Evolutionary conservation across 1,284 basidiomycete genomes (phyloP), one percentile per base, ranked within the genome.

Genomic region (Ganoderma boninense): DNA sequence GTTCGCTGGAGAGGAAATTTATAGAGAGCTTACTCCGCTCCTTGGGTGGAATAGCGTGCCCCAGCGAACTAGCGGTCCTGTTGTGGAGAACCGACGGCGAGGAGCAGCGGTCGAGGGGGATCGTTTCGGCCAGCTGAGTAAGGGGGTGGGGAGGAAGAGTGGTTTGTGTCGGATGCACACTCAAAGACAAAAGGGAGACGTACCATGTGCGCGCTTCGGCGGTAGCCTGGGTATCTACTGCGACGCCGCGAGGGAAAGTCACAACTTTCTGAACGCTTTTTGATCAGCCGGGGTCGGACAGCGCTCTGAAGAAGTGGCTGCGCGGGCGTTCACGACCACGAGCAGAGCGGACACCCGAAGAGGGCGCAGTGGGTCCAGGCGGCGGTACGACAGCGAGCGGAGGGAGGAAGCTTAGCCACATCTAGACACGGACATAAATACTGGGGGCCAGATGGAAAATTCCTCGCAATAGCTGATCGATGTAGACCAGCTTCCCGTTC

Each of bases 11-110:
- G 14, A 74, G 60, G 57, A 72, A 72, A 66, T 72, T 71, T 10
- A 74, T 74, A 20, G 73, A 74, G 61, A 74, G 65, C 61, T 74
- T 74, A 52, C 65, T 70, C 63, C 71, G 67, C 44, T 74, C 73
- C 59, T 69, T 71, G 4, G 67, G 69, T 11, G 73, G 69, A 16
- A 70, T 59, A 23, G 68, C 52, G n/a, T 68, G 69, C 10, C 65
- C 68, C 1, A 52, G 40, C 26, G 64, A 60, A 26, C 65, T 64
- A 11, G 56, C 35, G 10, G 35, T 20, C 13, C 56, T 70, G 18
- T 54, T 42, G n/a, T 54, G 49, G 44, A 66, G 32, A n/a, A 43
- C 54, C 66, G 59, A 71, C 23, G 69, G 52, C 14, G 70, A 40
- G 52, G 65, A 38, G 44, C 67, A 66, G 20, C 46, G 61, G 61